These are phyloP conservation scores for Phaseolus coccineus DNA, from an alignment of 331 rosid genomes.

Conservation along the genomic window DNA sequence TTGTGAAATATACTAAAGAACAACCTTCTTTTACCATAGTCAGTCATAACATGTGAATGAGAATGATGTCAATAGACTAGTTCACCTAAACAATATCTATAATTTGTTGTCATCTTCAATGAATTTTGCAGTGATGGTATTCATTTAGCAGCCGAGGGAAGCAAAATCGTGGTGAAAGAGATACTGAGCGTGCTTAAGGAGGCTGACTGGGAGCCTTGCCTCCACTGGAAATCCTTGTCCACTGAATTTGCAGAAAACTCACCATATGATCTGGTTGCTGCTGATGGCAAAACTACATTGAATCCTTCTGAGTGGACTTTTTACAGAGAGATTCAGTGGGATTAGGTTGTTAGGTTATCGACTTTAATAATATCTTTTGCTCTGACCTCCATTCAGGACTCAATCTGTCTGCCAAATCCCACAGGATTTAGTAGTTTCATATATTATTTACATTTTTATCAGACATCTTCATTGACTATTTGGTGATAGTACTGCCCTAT, in stretches of 20 bases:
- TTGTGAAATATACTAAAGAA: constrained; percentile 4
- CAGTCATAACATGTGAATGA: background rate
- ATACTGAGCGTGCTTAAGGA: constrained; percentile 76
- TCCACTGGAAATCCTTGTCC: constrained; percentile 84
- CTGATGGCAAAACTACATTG: constrained; percentile 75
- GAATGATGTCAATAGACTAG: constrained; percentile 6
- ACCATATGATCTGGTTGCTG: constrained; percentile 83
- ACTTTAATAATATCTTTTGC: background rate
- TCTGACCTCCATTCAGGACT: constrained; percentile 17
- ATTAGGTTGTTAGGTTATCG: constrained; percentile 48
- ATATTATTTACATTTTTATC: background rate
- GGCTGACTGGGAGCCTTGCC: constrained; percentile 89
- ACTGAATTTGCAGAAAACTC: constrained; percentile 89
- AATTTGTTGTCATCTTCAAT: constrained; percentile 13
- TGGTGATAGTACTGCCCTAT: constrained; percentile 23
- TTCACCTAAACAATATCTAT: background rate
- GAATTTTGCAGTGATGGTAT: constrained; percentile 72
- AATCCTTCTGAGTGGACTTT: constrained; percentile 90
- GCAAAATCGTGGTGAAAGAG: constrained; percentile 85
- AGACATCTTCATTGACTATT: constrained; percentile 34
- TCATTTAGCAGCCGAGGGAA: constrained; percentile 92
- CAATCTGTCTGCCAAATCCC: constrained; percentile 13
- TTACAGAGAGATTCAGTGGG: constrained; percentile 79
- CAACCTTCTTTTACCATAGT: background rate
- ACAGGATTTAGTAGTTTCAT: constrained; percentile 4